A percentile compares a stretch with the other conserved stretches of the same genome.
These are phyloP conservation scores for Penicillium sp. DNA, from an alignment of 2,329 filamentous ascomycete species.

Conservation along the genomic window DNA sequence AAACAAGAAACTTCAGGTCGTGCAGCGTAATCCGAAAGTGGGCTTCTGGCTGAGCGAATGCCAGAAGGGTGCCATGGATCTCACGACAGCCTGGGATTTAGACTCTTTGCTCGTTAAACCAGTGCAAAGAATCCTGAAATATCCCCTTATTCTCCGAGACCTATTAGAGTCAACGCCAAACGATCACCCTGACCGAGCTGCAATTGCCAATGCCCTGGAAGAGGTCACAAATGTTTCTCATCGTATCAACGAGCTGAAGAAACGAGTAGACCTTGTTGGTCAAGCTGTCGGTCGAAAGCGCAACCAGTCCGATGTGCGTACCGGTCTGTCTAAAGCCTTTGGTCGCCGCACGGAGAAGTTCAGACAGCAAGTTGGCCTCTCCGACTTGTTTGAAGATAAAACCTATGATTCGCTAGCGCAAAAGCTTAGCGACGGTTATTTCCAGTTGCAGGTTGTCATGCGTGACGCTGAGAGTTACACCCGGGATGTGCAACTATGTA, in stretches of 20 bases:
- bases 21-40: conserved; percentile 57
- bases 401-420: conserved; percentile 79
- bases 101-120: conserved; percentile 97
- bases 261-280: conserved; percentile 87
- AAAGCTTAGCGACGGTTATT: conserved; percentile 86
- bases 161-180: conserved; percentile 74
- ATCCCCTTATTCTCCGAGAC: conserved; percentile 79
- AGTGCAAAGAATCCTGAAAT: conserved; percentile 90
- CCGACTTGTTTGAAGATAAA: conserved; percentile 71
- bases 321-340: conserved; percentile 84
- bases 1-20: conserved; percentile 57
- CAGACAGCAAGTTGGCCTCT: conserved; percentile 65
- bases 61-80: conserved; percentile 83
- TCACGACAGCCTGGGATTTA: conserved; percentile 91
- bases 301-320: conserved; percentile 82
- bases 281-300: conserved; percentile 82
- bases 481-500: conserved; percentile 73
- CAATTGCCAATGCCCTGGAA: conserved; percentile 69
- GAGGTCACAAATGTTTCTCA: conserved; percentile 62
- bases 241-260: conserved; percentile 90
- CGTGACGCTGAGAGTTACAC: conserved; percentile 93
- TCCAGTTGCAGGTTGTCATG: conserved; percentile 86
- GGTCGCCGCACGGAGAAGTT: conserved; percentile 84
- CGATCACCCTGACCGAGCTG: conserved; percentile 76
- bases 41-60: conserved; percentile 88